These are phyloP conservation scores for Naganishia randhawae DNA, from an alignment of 768 basidiomycete genomes.

Conservation along the genomic window DNA sequence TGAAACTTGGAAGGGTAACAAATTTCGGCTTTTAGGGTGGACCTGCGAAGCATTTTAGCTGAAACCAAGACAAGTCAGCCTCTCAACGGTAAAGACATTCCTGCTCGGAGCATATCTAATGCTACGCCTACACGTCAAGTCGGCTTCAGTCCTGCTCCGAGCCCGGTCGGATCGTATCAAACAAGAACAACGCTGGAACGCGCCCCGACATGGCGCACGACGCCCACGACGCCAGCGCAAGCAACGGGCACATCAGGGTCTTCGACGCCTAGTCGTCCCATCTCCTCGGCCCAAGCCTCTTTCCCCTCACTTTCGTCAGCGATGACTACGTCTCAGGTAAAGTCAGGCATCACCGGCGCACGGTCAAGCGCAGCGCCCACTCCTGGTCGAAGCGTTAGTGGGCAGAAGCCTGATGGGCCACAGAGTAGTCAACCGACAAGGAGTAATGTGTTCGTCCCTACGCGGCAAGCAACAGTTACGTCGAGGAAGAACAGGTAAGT, in stretches of 20 bases:
- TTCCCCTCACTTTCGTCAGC: not conserved
- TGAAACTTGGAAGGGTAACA: not conserved
- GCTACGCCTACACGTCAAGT: slow-evolving; percentile 4
- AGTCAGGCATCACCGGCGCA: not conserved
- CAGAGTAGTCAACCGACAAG: slow-evolving; percentile 20
- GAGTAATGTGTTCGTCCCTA: slow-evolving; percentile 33
- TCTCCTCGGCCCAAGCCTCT: not conserved
- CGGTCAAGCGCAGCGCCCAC: not conserved
- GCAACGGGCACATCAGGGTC: not conserved
- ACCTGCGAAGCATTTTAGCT: slow-evolving; percentile 82
- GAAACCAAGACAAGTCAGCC: slow-evolving; percentile 57
- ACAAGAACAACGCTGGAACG: slow-evolving; percentile 7
- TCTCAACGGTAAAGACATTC: not conserved
- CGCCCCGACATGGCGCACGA: slow-evolving; percentile 15
- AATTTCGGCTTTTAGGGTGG: slow-evolving; percentile 56
- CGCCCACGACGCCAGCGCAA: slow-evolving; percentile 1
- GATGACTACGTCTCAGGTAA: not conserved
- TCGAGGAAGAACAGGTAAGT: slow-evolving; percentile 34
- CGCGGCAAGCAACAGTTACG: slow-evolving; percentile 28
- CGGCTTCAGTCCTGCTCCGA: slow-evolving; percentile 11
- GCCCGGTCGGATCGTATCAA: slow-evolving; percentile 7
- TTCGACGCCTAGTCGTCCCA: not conserved
- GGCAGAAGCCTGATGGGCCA: not conserved
- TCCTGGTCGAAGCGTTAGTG: slow-evolving; percentile 3
- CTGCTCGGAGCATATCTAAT: slow-evolving; percentile 8